These are phyloP conservation scores for Penicillium canariense DNA, from an alignment of 495 filamentous ascomycete genomes.

Conservation along the genomic window DNA sequence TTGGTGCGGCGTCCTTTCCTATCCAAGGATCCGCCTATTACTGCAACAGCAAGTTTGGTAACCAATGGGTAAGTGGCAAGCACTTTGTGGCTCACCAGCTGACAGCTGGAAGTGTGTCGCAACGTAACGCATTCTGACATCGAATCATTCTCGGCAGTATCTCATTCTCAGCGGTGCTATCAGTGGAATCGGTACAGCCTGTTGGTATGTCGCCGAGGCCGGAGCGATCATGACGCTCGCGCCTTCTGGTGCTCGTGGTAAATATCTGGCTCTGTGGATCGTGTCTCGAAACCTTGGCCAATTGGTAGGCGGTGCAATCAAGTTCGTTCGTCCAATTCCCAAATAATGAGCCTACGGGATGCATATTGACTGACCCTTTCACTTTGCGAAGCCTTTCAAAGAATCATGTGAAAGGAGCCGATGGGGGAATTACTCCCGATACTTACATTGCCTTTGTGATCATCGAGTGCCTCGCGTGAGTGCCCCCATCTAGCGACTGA, in stretches of 20 bases:
- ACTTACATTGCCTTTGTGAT: slow-evolving; percentile 32
- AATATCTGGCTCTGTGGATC: slow-evolving; percentile 34
- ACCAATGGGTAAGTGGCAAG: slow-evolving; percentile 20
- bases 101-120: background rate
- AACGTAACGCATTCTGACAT: background rate
- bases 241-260: slow-evolving; percentile 31
- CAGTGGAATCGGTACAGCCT: slow-evolving; percentile 29
- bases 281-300: slow-evolving; percentile 32
- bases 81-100: too few species aligned
- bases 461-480: slow-evolving; percentile 34
- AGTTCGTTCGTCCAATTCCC: slow-evolving; percentile 13
- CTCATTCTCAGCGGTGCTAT: slow-evolving; percentile 33
- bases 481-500: too few species aligned
- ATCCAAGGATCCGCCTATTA: slow-evolving; percentile 34
- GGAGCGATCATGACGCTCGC: slow-evolving; percentile 33
- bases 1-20: slow-evolving; percentile 31
- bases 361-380: background rate
- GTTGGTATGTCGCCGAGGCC: slow-evolving; percentile 34
- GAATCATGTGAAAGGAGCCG: slow-evolving; percentile 22
- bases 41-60: slow-evolving; percentile 35
- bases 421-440: slow-evolving; percentile 27
- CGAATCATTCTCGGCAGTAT: slow-evolving; percentile 10
- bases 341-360: background rate
- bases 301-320: slow-evolving; percentile 32
- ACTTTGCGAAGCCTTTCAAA: slow-evolving; percentile 22